Evolutionary conservation across 805 yeast species (phyloP).

Genomic region (Teunomyces kruisii): DNA sequence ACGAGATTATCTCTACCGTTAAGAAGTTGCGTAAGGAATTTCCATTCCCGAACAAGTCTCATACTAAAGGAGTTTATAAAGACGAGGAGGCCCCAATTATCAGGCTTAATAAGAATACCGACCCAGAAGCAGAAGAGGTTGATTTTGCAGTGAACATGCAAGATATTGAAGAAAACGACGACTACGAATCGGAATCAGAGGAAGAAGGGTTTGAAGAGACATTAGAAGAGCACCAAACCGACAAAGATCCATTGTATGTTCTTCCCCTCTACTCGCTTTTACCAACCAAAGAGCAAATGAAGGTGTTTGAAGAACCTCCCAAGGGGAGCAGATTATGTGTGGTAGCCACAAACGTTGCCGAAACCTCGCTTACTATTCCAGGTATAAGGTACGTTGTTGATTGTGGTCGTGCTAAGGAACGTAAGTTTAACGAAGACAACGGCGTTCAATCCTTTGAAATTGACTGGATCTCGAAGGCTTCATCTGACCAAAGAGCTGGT

Average conservation of each 20-base stretch:
- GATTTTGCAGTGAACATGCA: conserved; percentile 58
- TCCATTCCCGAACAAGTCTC: conserved; percentile 43
- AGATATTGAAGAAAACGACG: conserved; percentile 41
- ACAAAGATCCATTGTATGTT: conserved; percentile 79
- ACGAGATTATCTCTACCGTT: conserved; percentile 80
- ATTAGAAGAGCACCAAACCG: conserved; percentile 67
- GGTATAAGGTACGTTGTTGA: conserved; percentile 94
- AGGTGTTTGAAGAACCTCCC: conserved; percentile 85
- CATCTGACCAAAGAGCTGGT: conserved; percentile 93
- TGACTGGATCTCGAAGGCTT: conserved; percentile 92
- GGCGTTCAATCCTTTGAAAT: conserved; percentile 93
- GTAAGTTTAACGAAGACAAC: conserved; percentile 75
- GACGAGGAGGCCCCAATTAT: conserved; percentile 26
- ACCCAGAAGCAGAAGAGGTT: conserved; percentile 83
- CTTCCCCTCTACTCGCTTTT: conserved; percentile 88
- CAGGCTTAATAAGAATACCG: conserved; percentile 58
- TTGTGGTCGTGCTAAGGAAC: conserved; percentile 90
- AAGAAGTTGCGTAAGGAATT: conserved; percentile 66
- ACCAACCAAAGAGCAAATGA: conserved; percentile 95
- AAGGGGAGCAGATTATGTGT: conserved; percentile 83
- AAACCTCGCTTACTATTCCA: conserved; percentile 95
- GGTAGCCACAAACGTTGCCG: conserved; percentile 97
- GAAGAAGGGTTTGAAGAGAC: conserved; percentile 74
- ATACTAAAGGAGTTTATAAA: conserved; percentile 24
- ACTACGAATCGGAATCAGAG: conserved; percentile 51